Percentiles rank a stretch among this genome's conserved stretches.
phyloP scores from a whole-genome alignment of 805 yeast species.

The Saturnispora hagleri region DNA sequence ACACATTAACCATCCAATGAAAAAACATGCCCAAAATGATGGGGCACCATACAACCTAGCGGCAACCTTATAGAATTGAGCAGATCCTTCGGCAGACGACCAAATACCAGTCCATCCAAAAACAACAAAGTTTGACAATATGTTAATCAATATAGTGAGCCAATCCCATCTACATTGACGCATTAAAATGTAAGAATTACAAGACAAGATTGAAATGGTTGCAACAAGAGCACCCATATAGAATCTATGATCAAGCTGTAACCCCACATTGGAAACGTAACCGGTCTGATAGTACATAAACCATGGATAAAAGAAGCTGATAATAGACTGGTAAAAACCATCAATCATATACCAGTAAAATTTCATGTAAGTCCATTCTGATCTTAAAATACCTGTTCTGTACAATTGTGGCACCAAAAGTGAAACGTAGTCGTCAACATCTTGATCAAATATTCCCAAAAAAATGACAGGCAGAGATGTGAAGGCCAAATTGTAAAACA shows the following conservation, averaged over 20 bases:
- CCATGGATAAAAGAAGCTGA: constrained; percentile 69
- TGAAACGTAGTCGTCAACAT: constrained; percentile 61
- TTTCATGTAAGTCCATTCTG: constrained; percentile 61
- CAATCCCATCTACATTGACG: constrained; percentile 81
- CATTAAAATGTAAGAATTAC: constrained; percentile 55
- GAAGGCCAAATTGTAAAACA: constrained; percentile 75
- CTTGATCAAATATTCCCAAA: constrained; percentile 74
- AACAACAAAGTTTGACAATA: constrained; percentile 49
- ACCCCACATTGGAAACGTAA: constrained; percentile 35
- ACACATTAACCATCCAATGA: constrained; percentile 55
- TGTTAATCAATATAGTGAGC: constrained; percentile 48
- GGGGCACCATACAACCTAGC: constrained; percentile 53
- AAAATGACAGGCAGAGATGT: constrained; percentile 76
- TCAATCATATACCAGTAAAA: constrained; percentile 70
- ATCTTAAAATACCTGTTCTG: constrained; percentile 59
- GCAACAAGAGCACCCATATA: constrained; percentile 64
- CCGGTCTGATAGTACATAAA: constrained; percentile 35
- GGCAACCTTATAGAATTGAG: constrained; percentile 61
- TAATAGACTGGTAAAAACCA: constrained; percentile 66
- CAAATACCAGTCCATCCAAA: constrained; percentile 78
- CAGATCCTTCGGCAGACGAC: constrained; percentile 45
- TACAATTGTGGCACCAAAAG: constrained; percentile 68
- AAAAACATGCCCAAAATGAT: constrained; percentile 58
- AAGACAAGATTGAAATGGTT: constrained; percentile 54
- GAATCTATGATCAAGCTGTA: constrained; percentile 60